Evolutionary conservation across 805 yeast genomes (phyloP).

Genomic region (Komagataella populi): DNA sequence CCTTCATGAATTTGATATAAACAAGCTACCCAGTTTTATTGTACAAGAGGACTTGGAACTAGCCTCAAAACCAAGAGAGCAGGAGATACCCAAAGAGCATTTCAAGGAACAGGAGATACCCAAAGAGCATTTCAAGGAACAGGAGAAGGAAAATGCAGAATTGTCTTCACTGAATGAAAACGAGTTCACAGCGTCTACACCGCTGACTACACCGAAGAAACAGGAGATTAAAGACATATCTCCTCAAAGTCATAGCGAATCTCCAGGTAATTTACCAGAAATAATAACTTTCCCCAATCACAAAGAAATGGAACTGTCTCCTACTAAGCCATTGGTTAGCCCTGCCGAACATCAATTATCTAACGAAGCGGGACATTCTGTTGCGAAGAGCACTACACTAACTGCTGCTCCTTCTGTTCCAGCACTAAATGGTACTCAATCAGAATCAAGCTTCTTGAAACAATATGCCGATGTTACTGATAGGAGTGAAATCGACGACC

Average conservation of each 20-base stretch:
- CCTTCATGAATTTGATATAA: slow-evolving; percentile 21
- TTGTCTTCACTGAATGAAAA: not conserved
- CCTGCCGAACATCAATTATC: not conserved
- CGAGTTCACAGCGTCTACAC: not conserved
- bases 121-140: not conserved
- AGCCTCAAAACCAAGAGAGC: not conserved
- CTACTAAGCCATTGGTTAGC: not conserved
- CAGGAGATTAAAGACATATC: not conserved
- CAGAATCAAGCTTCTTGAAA: not conserved
- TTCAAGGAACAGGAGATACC: not conserved
- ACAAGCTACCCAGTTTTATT: slow-evolving; percentile 4
- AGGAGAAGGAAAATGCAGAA: not conserved
- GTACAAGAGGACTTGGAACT: slow-evolving; percentile 1
- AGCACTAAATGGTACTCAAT: not conserved
- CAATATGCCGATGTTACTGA: not conserved
- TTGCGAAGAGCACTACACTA: not conserved
- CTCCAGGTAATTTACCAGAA: not conserved
- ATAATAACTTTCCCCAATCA: not conserved
- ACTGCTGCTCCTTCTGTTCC: not conserved
- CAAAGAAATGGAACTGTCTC: not conserved
- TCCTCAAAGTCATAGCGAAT: not conserved
- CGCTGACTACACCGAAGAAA: not conserved
- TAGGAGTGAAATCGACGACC: not conserved
- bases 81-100: not conserved
- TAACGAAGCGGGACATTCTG: not conserved